Percentiles rank a stretch among this genome's conserved stretches.
Conservation (phyloP, 2,329 filamentous ascomycete genomes). For the Achaetomium macrosporum region DNA sequence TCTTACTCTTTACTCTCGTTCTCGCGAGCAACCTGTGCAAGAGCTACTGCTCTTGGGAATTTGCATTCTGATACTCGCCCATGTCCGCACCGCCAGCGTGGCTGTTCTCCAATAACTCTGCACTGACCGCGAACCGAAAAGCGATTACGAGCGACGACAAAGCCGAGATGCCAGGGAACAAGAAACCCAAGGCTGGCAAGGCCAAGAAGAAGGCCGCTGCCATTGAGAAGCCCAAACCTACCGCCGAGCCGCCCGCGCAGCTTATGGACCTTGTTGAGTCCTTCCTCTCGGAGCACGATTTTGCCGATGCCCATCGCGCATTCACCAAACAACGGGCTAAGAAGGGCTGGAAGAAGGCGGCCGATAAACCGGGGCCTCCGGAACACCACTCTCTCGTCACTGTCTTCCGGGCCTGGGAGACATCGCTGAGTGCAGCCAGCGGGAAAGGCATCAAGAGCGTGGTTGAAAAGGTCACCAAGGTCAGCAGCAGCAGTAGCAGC, state of each 20-base stretch:
- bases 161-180: slow-evolving; percentile 17
- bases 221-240: slow-evolving; percentile 11
- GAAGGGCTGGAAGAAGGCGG: slow-evolving; percentile 37
- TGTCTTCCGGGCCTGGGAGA: slow-evolving; percentile 48
- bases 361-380: slow-evolving; percentile 11
- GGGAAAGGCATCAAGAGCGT: slow-evolving; percentile 25
- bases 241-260: slow-evolving; percentile 46
- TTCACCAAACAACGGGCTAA: slow-evolving; percentile 58
- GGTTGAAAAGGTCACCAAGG: slow-evolving; percentile 29
- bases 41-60: neutral
- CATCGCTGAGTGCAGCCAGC: slow-evolving; percentile 29
- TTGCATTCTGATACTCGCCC: neutral
- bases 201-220: slow-evolving; percentile 16
- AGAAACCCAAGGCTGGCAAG: slow-evolving; percentile 22
- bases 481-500: slow-evolving; percentile 30
- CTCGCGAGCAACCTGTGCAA: neutral
- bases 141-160: neutral
- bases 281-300: slow-evolving; percentile 63
- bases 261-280: slow-evolving; percentile 60
- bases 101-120: slow-evolving; percentile 25
- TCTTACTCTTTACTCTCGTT: neutral
- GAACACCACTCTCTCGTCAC: slow-evolving; percentile 40
- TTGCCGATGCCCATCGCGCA: slow-evolving; percentile 53
- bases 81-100: slow-evolving; percentile 25
- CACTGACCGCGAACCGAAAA: slow-evolving; percentile 3